phyloP scores from a whole-genome alignment of 2,329 filamentous ascomycete genomes.

The Graphilbum ipis-grandicollis region DNA sequence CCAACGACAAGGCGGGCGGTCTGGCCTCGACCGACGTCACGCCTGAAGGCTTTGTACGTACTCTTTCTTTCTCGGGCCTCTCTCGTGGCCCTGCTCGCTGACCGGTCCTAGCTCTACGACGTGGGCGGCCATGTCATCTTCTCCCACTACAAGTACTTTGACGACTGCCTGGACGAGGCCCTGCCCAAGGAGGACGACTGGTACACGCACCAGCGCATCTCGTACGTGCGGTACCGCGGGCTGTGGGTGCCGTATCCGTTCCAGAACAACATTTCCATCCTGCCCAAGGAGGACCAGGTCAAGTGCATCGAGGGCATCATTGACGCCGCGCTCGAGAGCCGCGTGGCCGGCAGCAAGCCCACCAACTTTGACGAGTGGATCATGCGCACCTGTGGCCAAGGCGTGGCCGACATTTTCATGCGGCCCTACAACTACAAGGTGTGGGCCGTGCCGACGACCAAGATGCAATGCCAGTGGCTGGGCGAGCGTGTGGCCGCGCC shows the following conservation, averaged over 20 bases:
- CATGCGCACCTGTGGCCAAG: conserved; percentile 73
- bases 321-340: conserved; percentile 74
- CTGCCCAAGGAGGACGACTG: conserved; percentile 88
- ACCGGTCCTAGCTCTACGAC: conserved; percentile 64
- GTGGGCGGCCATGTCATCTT: conserved; percentile 98
- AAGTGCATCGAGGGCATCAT: conserved; percentile 90
- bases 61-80: background rate
- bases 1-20: conserved; percentile 81
- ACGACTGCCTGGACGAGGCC: conserved; percentile 95
- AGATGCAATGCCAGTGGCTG: conserved; percentile 99
- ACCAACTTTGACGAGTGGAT: conserved; percentile 99
- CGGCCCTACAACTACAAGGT: conserved; percentile 99
- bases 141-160: conserved; percentile 99
- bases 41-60: conserved; percentile 88
- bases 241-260: conserved; percentile 98
- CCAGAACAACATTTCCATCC: conserved; percentile 99
- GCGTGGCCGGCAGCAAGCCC: conserved; percentile 79
- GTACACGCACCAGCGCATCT: conserved; percentile 97
- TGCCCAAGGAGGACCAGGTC: conserved; percentile 94
- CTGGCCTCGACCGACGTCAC: conserved; percentile 91
- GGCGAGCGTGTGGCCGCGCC: conserved; percentile 96
- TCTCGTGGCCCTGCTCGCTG: no score
- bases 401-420: conserved; percentile 94
- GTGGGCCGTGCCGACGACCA: conserved; percentile 94
- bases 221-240: conserved; percentile 92